Evolutionary conservation across 441 rosid genomes (phyloP).

Genomic region (Erysimum cheiri): DNA sequence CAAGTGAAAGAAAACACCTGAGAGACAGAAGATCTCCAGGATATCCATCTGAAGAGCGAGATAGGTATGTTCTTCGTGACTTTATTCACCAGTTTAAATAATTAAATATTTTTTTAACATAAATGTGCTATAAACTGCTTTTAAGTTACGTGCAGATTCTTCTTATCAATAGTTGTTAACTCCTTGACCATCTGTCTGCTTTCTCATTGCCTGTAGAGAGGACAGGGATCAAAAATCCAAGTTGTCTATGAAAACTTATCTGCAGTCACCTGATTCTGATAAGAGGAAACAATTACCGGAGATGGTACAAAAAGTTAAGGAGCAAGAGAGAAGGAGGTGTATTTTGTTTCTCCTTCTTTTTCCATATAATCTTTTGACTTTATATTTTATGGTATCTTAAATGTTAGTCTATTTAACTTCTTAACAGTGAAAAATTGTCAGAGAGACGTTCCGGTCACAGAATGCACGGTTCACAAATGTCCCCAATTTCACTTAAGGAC

Average conservation of each 20-base stretch:
- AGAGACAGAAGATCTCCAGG: slow-evolving; percentile 49
- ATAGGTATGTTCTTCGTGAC: slow-evolving; percentile 50
- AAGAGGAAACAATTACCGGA: slow-evolving; percentile 49
- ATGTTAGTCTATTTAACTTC: slow-evolving; percentile 24
- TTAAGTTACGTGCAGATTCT: background rate
- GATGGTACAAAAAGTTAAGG: slow-evolving; percentile 48
- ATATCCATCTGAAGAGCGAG: slow-evolving; percentile 54
- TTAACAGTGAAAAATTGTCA: slow-evolving; percentile 62
- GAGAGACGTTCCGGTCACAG: slow-evolving; percentile 43
- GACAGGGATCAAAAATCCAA: slow-evolving; percentile 45
- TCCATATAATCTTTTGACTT: slow-evolving; percentile 11
- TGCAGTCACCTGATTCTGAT: slow-evolving; percentile 44
- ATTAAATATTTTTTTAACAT: too few relatives aligned
- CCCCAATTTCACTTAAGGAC: slow-evolving; percentile 51
- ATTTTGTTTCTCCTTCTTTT: slow-evolving; percentile 25
- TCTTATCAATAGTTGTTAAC: slow-evolving; percentile 7
- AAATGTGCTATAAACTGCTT: too few relatives aligned
- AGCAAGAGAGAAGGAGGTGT: slow-evolving; percentile 62
- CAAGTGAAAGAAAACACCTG: slow-evolving; percentile 46
- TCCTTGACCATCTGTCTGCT: slow-evolving; percentile 22
- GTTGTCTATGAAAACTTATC: slow-evolving; percentile 41
- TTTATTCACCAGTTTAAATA: too few relatives aligned
- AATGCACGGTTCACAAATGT: slow-evolving; percentile 50
- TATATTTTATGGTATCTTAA: slow-evolving; percentile 17
- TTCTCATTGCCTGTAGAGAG: slow-evolving; percentile 39